Evolutionary conservation across 768 basidiomycete species (phyloP).

Genomic region (Gymnopilus junonius): DNA sequence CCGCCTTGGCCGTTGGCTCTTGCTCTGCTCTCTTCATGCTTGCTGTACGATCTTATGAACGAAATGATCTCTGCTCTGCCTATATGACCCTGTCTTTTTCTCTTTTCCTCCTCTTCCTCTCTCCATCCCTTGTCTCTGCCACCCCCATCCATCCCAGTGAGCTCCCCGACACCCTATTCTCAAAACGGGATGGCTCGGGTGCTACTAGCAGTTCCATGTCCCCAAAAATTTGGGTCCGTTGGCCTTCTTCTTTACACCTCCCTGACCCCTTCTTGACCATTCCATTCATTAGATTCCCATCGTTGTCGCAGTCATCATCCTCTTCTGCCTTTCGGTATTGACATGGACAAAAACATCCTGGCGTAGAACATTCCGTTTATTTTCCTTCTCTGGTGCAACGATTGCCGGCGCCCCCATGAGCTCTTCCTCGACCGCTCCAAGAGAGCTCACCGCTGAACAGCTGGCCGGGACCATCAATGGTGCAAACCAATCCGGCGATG

Average conservation of each 20-base stretch:
- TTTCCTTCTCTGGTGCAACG: constrained; percentile 12
- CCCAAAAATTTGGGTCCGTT: constrained; percentile 23
- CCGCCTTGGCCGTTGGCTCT: not conserved
- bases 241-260: not conserved
- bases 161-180: not conserved
- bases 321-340: constrained; percentile 23
- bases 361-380: constrained; percentile 3
- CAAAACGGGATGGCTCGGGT: constrained; percentile 6
- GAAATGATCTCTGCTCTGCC: constrained; percentile 10
- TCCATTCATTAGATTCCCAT: constrained; percentile 27
- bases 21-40: constrained; percentile 21
- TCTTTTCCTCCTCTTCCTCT: constrained; percentile 1
- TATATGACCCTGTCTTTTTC: not conserved
- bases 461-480: constrained; percentile 51
- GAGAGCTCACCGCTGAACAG: constrained; percentile 59
- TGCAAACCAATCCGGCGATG: constrained; percentile 23
- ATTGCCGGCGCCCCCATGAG: constrained; percentile 5
- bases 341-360: constrained; percentile 21
- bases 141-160: constrained; percentile 4
- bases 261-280: not conserved
- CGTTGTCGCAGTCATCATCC: constrained; percentile 33
- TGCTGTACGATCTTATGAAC: constrained; percentile 24
- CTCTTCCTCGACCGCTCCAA: constrained; percentile 4
- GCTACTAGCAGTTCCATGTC: not conserved
- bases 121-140: constrained; percentile 5